Percentiles rank a stretch among this genome's conserved stretches.
Conservation (phyloP, 225 moss, liverwort and hornwort species). For the Physcomitrellopsis africana region DNA sequence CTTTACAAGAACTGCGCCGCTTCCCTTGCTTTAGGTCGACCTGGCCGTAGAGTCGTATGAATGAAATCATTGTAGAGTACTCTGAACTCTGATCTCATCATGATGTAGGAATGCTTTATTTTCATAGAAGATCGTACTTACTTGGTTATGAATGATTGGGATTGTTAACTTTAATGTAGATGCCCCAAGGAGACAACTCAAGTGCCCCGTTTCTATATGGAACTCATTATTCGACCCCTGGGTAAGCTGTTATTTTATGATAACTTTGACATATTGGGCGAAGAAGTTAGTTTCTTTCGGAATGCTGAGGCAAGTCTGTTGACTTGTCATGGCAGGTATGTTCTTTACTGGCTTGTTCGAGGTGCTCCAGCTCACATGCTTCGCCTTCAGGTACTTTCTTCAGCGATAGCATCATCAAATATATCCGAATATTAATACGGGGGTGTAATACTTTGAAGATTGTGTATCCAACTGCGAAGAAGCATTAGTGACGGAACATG, state of each 20-base stretch:
- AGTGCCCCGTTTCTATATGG: conserved; percentile 90
- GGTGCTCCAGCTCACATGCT: conserved; percentile 99
- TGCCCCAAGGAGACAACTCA: conserved; percentile 74
- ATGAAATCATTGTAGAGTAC: conserved; percentile 7
- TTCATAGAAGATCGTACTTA: conserved; percentile 13
- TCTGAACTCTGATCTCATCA: background rate
- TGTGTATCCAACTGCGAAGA: conserved; percentile 9
- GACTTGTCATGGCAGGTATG: conserved; percentile 69
- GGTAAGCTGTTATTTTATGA: conserved; percentile 53
- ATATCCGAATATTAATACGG: background rate
- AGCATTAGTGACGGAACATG: background rate
- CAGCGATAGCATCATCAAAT: background rate
- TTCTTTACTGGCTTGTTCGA: conserved; percentile 98
- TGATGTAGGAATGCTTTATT: conserved; percentile 14
- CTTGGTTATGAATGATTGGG: conserved; percentile 24
- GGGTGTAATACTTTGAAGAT: background rate
- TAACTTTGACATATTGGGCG: too few relatives aligned
- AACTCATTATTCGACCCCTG: conserved; percentile 98
- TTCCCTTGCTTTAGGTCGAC: conserved; percentile 13
- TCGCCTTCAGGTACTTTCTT: conserved; percentile 82
- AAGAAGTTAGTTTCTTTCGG: background rate
- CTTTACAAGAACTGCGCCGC: background rate
- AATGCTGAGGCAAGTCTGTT: conserved; percentile 8
- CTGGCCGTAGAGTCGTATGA: background rate
- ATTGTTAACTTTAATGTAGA: conserved; percentile 52